Percentiles rank a stretch among this genome's conserved stretches.
These are phyloP conservation scores for Keqinozyma sinolaborantium DNA, from an alignment of 1,139 yeast genomes.

Conservation along the genomic window DNA sequence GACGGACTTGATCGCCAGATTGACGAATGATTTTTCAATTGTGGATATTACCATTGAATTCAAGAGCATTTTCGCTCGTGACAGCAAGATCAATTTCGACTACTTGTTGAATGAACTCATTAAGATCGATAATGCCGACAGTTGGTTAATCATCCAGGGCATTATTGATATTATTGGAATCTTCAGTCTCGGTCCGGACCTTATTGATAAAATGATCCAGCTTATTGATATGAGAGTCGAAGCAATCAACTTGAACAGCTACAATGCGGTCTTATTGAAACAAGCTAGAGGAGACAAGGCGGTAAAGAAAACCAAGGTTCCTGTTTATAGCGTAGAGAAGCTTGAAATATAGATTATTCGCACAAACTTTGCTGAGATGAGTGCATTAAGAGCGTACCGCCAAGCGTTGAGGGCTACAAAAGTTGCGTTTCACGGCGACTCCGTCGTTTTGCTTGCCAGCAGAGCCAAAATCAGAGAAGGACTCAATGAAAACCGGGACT, in stretches of 20 bases:
- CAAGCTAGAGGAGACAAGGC: constrained; percentile 36
- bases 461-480: constrained; percentile 62
- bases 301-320: constrained; percentile 26
- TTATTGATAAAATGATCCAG: constrained; percentile 41
- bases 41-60: constrained; percentile 41
- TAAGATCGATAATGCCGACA: constrained; percentile 30
- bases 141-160: constrained; percentile 59
- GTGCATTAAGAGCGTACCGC: constrained; percentile 58
- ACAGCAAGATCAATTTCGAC: constrained; percentile 33
- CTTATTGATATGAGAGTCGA: constrained; percentile 48
- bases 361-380: constrained; percentile 2
- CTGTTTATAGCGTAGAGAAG: constrained; percentile 51
- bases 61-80: constrained; percentile 16
- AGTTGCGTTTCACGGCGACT: constrained; percentile 62
- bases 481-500: constrained; percentile 36
- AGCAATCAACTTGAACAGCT: constrained; percentile 47
- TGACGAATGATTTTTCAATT: constrained; percentile 56
- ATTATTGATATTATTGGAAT: constrained; percentile 74
- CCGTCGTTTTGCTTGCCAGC: constrained; percentile 55
- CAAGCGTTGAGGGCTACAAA: constrained; percentile 68
- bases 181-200: constrained; percentile 54
- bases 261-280: constrained; percentile 53
- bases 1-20: constrained; percentile 63
- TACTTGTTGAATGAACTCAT: constrained; percentile 33
- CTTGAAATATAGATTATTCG: constrained; percentile 12